Conservation (phyloP, 2,329 filamentous ascomycete genomes). For the Penicillium hordei region DNA sequence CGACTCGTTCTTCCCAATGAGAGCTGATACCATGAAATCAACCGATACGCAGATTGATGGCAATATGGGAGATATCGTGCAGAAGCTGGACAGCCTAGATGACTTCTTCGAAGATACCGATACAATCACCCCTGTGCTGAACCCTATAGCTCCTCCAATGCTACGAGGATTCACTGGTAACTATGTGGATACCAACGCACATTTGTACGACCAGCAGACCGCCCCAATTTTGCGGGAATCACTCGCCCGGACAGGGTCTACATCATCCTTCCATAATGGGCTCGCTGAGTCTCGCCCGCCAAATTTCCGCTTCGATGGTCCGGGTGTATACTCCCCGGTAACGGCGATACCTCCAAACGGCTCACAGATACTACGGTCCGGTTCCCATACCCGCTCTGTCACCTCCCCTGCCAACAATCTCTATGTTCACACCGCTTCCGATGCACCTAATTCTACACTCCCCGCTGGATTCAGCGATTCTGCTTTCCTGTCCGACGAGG, state of each 20-base stretch:
- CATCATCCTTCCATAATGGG: slow-evolving; percentile 79
- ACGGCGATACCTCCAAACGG: slow-evolving; percentile 39
- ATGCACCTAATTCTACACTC: slow-evolving; percentile 52
- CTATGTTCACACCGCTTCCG: slow-evolving; percentile 48
- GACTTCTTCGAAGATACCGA: slow-evolving; percentile 75
- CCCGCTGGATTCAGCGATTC: slow-evolving; percentile 48
- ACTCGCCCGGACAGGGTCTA: slow-evolving; percentile 67
- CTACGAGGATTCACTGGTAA: slow-evolving; percentile 57
- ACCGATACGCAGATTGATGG: slow-evolving; percentile 64
- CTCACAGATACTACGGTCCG: slow-evolving; percentile 55
- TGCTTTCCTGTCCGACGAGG: slow-evolving; percentile 73
- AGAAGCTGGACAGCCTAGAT: slow-evolving; percentile 74
- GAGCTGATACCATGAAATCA: slow-evolving; percentile 89
- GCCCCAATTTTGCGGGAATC: slow-evolving; percentile 86
- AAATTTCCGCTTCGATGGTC: slow-evolving; percentile 52
- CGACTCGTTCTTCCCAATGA: slow-evolving; percentile 73
- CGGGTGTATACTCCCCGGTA: slow-evolving; percentile 50
- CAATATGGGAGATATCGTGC: slow-evolving; percentile 78
- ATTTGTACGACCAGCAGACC: slow-evolving; percentile 90
- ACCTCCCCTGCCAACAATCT: slow-evolving; percentile 70
- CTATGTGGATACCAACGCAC: slow-evolving; percentile 70
- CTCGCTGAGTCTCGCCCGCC: slow-evolving; percentile 71
- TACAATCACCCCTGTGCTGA: slow-evolving; percentile 58
- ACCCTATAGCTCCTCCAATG: slow-evolving; percentile 37
- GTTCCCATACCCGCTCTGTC: slow-evolving; percentile 75